Conservation (phyloP, 176 grass and related monocot genomes). For the Tillandsia leiboldiana region DNA sequence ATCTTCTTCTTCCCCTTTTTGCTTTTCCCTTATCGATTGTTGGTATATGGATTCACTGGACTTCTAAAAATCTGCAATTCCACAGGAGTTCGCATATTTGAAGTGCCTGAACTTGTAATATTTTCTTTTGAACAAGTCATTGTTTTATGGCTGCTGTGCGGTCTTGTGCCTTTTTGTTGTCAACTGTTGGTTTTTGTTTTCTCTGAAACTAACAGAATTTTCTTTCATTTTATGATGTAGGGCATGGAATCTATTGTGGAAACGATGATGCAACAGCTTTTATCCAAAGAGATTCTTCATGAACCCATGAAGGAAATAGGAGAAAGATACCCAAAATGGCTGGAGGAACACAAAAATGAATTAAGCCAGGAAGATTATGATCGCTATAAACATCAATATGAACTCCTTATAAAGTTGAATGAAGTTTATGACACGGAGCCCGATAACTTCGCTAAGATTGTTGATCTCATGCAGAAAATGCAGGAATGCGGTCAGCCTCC, state of each 20-base stretch:
- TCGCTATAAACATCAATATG: slow-evolving; percentile 59
- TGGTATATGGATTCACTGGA: too few species aligned
- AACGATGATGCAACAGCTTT: slow-evolving; percentile 97
- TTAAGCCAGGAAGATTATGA: slow-evolving; percentile 69
- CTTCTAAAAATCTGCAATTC: background rate
- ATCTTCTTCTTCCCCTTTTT: too few species aligned
- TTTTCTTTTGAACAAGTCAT: background rate
- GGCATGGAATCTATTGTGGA: slow-evolving; percentile 93
- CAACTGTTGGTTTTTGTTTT: background rate
- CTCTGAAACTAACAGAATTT: slow-evolving; percentile 4
- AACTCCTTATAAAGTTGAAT: slow-evolving; percentile 69
- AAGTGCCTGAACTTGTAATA: too few species aligned
- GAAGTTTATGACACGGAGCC: slow-evolving; percentile 83
- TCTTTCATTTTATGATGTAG: slow-evolving; percentile 26
- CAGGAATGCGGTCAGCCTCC: slow-evolving; percentile 96
- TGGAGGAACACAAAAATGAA: slow-evolving; percentile 66
- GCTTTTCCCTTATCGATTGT: too few species aligned
- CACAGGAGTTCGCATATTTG: background rate
- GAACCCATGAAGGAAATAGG: slow-evolving; percentile 98
- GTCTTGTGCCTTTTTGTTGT: background rate
- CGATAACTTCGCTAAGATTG: slow-evolving; percentile 69
- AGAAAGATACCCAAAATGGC: slow-evolving; percentile 86
- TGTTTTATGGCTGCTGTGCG: background rate
- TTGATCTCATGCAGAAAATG: slow-evolving; percentile 95
- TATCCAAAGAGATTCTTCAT: slow-evolving; percentile 91